Percentiles rank a stretch among this genome's conserved stretches.
These are phyloP conservation scores for Barbarea vulgaris DNA, from an alignment of 345 rosid species.

Conservation along the genomic window DNA sequence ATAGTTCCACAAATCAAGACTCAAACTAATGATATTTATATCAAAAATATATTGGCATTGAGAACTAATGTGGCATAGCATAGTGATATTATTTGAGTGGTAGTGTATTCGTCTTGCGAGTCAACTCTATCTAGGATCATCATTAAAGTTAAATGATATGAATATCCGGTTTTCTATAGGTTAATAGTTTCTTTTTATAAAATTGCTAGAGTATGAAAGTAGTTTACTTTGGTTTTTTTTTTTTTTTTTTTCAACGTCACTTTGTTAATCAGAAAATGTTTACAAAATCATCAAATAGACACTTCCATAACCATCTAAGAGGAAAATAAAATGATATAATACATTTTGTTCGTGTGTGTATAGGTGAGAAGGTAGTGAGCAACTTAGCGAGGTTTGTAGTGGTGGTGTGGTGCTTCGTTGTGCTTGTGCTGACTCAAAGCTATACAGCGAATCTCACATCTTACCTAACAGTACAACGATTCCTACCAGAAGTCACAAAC, in stretches of 20 bases:
- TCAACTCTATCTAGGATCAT: not conserved
- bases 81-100: not conserved
- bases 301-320: too few species aligned
- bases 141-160: not conserved
- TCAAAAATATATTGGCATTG: not conserved
- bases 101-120: not conserved
- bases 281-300: too few species aligned
- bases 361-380: slow-evolving; percentile 42
- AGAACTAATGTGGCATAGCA: not conserved
- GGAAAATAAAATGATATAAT: too few species aligned
- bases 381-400: slow-evolving; percentile 45
- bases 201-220: not conserved
- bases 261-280: too few species aligned
- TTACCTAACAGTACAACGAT: slow-evolving; percentile 37
- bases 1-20: not conserved
- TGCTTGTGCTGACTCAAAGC: slow-evolving; percentile 46
- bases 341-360: not conserved
- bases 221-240: too few species aligned
- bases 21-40: not conserved
- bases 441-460: slow-evolving; percentile 51
- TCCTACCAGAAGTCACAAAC: slow-evolving; percentile 19
- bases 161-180: not conserved
- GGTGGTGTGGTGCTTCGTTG: slow-evolving; percentile 39
- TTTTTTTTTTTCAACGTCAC: too few species aligned
- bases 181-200: too few species aligned